Evolutionary conservation across 805 yeast species (phyloP).

Genomic region (Yamadazyma takamatsuzukensis): DNA sequence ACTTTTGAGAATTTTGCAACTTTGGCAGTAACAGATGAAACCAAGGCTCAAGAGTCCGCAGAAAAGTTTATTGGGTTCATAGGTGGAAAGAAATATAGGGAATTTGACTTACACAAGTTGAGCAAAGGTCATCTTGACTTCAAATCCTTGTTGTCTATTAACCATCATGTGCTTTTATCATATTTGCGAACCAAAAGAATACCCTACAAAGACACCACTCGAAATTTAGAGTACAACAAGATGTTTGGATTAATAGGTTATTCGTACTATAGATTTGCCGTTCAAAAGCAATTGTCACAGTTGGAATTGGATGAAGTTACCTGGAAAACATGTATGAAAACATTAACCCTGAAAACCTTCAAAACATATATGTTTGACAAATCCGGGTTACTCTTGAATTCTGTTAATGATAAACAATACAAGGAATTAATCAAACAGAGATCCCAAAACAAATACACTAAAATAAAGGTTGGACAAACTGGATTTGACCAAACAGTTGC

Average conservation of each 20-base stretch:
- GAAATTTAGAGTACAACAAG: neutral
- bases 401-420: neutral
- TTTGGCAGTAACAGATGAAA: too few relatives aligned
- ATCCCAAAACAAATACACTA: constrained; percentile 1
- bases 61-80: too few relatives aligned
- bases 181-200: neutral
- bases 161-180: neutral
- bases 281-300: neutral
- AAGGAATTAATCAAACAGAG: neutral
- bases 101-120: too few relatives aligned
- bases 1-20: too few relatives aligned
- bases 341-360: constrained; percentile 4
- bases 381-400: neutral
- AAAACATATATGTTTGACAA: constrained; percentile 3
- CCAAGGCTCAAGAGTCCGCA: too few relatives aligned
- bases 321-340: neutral
- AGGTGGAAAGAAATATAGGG: too few relatives aligned
- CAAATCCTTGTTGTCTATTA: neutral
- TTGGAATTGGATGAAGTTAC: neutral
- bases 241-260: constrained; percentile 2
- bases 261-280: constrained; percentile 4
- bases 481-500: constrained; percentile 9
- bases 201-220: neutral
- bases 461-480: constrained; percentile 5
- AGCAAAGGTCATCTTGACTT: too few relatives aligned